Percentiles rank a stretch among this genome's conserved stretches.
phyloP scores from a whole-genome alignment of 352 stramenopile species.

The Blastocystis sp. region DNA sequence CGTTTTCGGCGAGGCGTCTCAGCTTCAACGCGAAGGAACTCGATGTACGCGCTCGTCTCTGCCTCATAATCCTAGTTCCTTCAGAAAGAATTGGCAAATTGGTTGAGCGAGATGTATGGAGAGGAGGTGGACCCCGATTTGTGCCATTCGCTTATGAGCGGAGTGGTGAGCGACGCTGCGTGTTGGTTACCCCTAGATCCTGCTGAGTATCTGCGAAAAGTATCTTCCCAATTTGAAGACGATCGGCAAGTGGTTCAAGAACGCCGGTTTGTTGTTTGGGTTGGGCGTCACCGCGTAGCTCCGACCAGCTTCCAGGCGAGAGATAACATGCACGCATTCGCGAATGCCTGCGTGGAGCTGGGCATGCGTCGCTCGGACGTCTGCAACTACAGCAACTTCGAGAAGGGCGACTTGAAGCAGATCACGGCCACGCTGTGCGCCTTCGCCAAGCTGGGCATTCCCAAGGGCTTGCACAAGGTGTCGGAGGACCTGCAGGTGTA shows the following conservation, averaged over 20 bases:
- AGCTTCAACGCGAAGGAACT: conserved; percentile 69
- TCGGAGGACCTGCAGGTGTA: conserved; percentile 45
- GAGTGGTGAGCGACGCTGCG: background rate
- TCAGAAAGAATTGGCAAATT: conserved; percentile 53
- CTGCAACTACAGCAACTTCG: conserved; percentile 72
- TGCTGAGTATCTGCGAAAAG: conserved; percentile 62
- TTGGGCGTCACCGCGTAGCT: background rate
- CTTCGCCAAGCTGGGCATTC: conserved; percentile 65
- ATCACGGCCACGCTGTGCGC: conserved; percentile 67
- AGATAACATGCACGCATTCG: conserved; percentile 62
- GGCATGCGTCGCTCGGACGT: conserved; percentile 68
- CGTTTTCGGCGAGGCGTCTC: conserved; percentile 57
- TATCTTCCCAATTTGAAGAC: conserved; percentile 32
- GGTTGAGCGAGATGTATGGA: conserved; percentile 68
- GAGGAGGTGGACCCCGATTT: conserved; percentile 67
- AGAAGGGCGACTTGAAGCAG: conserved; percentile 62
- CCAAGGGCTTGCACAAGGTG: conserved; percentile 64
- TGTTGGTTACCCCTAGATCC: background rate
- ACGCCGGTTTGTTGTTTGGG: background rate
- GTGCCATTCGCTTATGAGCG: conserved; percentile 51
- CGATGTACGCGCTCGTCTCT: background rate
- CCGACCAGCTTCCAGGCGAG: conserved; percentile 48
- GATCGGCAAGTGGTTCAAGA: conserved; percentile 8
- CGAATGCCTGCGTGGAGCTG: conserved; percentile 28
- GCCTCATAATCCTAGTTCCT: conserved; percentile 22